Percentiles rank a stretch among this genome's conserved stretches.
phyloP scores from a whole-genome alignment of 2,329 filamentous ascomycete genomes.

The Botrytis medusae region DNA sequence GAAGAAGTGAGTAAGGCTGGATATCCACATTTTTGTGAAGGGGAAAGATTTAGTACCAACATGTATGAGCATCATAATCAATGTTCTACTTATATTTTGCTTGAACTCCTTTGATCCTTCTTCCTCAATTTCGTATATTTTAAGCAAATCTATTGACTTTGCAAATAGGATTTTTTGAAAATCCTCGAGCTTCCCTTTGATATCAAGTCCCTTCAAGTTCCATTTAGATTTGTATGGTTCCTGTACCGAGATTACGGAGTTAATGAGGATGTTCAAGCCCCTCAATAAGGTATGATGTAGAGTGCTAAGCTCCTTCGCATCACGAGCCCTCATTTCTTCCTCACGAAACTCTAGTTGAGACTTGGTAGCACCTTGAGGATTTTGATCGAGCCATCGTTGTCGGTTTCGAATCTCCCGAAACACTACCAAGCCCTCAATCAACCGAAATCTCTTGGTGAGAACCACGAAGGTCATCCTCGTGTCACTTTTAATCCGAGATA shows the following conservation, averaged over 20 bases:
- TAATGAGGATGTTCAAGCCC: neutral
- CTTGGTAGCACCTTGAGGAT: neutral
- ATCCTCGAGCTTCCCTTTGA: neutral
- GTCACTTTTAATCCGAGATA: neutral
- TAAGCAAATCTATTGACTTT: neutral
- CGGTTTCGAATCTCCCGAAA: neutral
- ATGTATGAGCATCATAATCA: neutral
- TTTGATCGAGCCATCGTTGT: neutral
- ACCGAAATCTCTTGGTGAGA: neutral
- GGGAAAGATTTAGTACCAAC: neutral
- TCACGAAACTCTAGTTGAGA: neutral
- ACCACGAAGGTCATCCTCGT: neutral
- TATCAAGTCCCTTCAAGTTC: neutral
- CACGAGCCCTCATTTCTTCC: neutral
- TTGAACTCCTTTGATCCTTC: neutral
- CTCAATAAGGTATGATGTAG: neutral
- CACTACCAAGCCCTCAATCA: neutral
- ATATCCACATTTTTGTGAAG: neutral
- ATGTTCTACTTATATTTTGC: neutral
- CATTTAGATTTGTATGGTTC: neutral
- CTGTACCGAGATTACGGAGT: neutral
- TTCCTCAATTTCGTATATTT: neutral
- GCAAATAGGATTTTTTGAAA: neutral
- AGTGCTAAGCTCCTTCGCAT: neutral
- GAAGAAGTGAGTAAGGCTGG: neutral